These are phyloP conservation scores for Sporothrix pallida DNA, from an alignment of 2,329 filamentous ascomycete genomes.

Conservation along the genomic window DNA sequence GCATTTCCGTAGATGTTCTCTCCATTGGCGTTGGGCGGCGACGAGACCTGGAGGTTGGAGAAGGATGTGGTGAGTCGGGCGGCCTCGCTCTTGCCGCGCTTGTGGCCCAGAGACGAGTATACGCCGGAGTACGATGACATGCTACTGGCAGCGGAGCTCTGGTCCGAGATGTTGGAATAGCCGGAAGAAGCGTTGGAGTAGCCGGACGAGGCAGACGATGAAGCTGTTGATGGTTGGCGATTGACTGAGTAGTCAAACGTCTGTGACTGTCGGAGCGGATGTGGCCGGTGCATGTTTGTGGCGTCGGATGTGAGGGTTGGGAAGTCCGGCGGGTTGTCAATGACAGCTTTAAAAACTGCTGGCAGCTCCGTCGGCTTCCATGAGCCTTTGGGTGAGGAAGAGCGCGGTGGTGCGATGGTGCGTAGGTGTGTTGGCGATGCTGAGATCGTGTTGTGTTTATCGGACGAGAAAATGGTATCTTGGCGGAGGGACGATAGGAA, in stretches of 20 bases:
- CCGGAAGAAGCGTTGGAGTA: conserved; percentile 65
- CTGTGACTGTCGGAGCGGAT: conserved; percentile 63
- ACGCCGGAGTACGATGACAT: conserved; percentile 73
- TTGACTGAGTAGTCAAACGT: conserved; percentile 57
- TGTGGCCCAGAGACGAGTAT: conserved; percentile 63
- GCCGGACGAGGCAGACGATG: conserved; percentile 72
- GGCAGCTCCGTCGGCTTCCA: conserved; percentile 31
- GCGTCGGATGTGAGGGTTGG: conserved; percentile 7
- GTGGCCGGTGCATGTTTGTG: conserved; percentile 62
- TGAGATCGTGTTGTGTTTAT: not conserved
- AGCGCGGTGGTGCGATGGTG: not conserved
- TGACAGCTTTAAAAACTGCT: conserved; percentile 40
- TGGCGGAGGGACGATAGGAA: not conserved
- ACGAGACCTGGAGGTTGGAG: conserved; percentile 48
- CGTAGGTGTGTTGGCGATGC: not conserved
- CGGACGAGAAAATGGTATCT: not conserved
- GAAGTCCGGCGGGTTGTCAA: conserved; percentile 38
- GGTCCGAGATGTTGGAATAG: conserved; percentile 41
- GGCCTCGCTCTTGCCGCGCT: conserved; percentile 77
- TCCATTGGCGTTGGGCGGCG: conserved; percentile 49
- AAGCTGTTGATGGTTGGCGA: conserved; percentile 72
- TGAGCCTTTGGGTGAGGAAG: not conserved
- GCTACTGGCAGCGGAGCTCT: conserved; percentile 66
- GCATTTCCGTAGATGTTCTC: conserved; percentile 72
- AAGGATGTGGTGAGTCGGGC: conserved; percentile 56